These are phyloP conservation scores for Aspergillus hortae DNA, from an alignment of 2,329 filamentous ascomycete genomes.

Conservation along the genomic window DNA sequence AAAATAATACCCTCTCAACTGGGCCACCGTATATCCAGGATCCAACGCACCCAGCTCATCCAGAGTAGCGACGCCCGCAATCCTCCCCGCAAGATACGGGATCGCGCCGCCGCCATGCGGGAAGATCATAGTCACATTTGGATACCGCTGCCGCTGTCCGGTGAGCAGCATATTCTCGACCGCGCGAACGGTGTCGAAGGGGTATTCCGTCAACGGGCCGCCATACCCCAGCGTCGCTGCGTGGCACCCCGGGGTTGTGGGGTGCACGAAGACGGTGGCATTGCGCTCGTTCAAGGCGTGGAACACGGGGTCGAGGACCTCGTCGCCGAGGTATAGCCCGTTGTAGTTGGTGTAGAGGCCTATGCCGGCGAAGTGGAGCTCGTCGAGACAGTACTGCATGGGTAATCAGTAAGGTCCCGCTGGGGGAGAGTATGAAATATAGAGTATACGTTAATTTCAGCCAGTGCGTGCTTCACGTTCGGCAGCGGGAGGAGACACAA, in stretches of 20 bases:
- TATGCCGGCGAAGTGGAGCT: too few relatives aligned
- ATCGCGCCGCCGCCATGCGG: constrained; percentile 22
- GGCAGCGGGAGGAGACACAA: too few relatives aligned
- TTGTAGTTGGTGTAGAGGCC: too few relatives aligned
- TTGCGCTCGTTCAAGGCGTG: too few relatives aligned
- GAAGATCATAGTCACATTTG: constrained; percentile 20
- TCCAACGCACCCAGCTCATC: constrained; percentile 13
- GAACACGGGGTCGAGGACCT: too few relatives aligned
- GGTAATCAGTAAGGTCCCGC: too few relatives aligned
- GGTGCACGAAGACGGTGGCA: too few relatives aligned
- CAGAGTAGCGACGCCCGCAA: constrained; percentile 15
- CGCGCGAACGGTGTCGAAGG: constrained; percentile 23
- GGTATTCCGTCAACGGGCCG: constrained; percentile 22
- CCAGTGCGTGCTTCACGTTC: too few relatives aligned
- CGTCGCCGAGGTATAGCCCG: too few relatives aligned
- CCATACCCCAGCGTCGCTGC: constrained; percentile 6
- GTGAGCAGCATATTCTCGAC: constrained; percentile 20
- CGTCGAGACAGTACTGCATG: too few relatives aligned
- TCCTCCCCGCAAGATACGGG: constrained; percentile 21
- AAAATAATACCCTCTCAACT: constrained; percentile 13
- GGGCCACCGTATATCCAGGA: constrained; percentile 10
- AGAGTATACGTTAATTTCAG: too few relatives aligned
- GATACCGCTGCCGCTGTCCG: constrained; percentile 15
- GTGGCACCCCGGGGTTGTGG: background rate
- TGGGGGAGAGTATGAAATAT: too few relatives aligned